Conservation (phyloP, 352 stramenopile genomes). For the Aphanomyces euteiches region DNA sequence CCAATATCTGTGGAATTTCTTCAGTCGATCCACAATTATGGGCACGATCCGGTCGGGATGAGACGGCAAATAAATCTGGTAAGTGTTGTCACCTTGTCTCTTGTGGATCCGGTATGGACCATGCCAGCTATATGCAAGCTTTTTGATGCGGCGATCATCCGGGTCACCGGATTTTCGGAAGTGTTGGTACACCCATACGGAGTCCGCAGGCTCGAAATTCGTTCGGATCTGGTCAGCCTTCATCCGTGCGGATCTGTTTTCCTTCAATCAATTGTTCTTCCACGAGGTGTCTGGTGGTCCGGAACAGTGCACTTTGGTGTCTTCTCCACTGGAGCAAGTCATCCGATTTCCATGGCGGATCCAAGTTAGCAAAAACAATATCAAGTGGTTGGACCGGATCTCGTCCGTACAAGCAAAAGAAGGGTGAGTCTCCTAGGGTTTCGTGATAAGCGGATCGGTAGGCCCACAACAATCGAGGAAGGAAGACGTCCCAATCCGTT, state of each 20-base stretch:
- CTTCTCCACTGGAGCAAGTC: background rate
- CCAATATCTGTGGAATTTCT: background rate
- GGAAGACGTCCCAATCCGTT: background rate
- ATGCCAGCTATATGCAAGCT: background rate
- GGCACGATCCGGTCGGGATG: background rate
- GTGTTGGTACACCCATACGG: slow-evolving; percentile 2
- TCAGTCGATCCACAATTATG: background rate
- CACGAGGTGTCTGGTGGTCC: background rate
- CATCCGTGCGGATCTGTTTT: background rate
- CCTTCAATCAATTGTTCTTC: background rate
- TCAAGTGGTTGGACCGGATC: background rate
- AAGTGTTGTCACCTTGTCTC: background rate
- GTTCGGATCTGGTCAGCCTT: background rate
- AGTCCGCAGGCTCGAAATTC: background rate
- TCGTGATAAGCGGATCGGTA: background rate
- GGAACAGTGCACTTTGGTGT: background rate
- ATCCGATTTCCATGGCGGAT: background rate
- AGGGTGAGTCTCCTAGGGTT: background rate
- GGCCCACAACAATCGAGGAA: background rate
- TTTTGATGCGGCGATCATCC: background rate
- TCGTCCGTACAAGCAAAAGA: slow-evolving; percentile 3
- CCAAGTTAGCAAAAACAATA: background rate
- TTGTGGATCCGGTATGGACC: background rate
- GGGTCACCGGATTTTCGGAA: background rate
- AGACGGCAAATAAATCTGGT: background rate